These are phyloP conservation scores for Sanguinoderma infundibulare DNA, from an alignment of 1,284 basidiomycete genomes.

Conservation along the genomic window DNA sequence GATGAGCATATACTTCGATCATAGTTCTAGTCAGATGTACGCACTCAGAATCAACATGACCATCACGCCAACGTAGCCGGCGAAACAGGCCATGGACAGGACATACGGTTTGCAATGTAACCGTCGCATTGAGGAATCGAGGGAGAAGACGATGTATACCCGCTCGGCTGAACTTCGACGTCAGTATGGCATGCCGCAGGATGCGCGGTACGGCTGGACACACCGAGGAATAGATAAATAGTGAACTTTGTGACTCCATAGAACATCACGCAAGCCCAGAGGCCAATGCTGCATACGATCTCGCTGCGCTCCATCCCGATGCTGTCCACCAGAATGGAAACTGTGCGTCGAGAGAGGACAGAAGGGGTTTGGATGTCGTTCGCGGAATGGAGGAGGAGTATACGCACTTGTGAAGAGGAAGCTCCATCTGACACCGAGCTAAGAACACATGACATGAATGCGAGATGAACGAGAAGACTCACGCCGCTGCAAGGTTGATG, in stretches of 20 bases:
- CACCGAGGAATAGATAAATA: conserved; percentile 45
- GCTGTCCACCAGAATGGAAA: conserved; percentile 43
- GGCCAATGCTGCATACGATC: conserved; percentile 40
- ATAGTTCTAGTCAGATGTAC: conserved; percentile 3
- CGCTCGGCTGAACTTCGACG: conserved; percentile 36
- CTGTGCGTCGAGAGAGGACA: too few relatives aligned
- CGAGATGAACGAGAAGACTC: conserved; percentile 9
- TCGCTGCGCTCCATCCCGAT: conserved; percentile 38
- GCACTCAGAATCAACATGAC: conserved; percentile 39
- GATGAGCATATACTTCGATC: neutral
- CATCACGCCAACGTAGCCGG: conserved; percentile 39
- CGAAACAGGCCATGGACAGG: conserved; percentile 34
- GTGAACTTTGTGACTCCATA: conserved; percentile 43
- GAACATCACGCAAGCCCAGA: conserved; percentile 43
- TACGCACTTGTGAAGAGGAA: conserved; percentile 40
- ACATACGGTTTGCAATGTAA: conserved; percentile 42
- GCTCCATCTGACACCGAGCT: conserved; percentile 28
- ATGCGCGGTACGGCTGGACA: neutral
- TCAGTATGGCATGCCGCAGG: conserved; percentile 6
- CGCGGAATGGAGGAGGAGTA: neutral
- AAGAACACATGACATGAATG: too few relatives aligned
- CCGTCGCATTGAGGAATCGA: conserved; percentile 26
- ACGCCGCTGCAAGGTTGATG: conserved; percentile 38
- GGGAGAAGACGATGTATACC: conserved; percentile 41
- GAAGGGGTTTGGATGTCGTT: neutral